Base-by-base conservation (phyloP, 805 yeast species). In the Ogataea siamensis region DNA sequence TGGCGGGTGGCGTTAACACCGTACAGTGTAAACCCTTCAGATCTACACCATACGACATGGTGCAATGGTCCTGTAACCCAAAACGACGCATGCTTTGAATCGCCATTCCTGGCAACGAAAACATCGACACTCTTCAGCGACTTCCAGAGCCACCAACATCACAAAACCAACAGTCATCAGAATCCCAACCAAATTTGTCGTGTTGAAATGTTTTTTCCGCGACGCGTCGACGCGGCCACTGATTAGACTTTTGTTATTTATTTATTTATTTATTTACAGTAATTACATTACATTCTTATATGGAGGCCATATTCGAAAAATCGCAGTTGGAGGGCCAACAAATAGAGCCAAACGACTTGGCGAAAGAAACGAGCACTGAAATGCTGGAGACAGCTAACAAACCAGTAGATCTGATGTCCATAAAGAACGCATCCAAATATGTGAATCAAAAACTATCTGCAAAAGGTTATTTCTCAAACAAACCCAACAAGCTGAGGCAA, bases 361-460 rank as follows among this genome's bases (percentile, higher is more conserved):
- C n/a, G n/a, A n/a, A n/a, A n/a, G n/a, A n/a, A n/a, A n/a, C n/a
- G n/a, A n/a, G n/a, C n/a, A n/a, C n/a, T n/a, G n/a, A 26, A 14
- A 13, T 11, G 27, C 18, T 21, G 13, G 28, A 26, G n/a, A 5
- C 7, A 13, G 7, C 10, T 13, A 15, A n/a, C 16, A 27, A 34
- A 5, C 23, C 46, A 10, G 29, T 28, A 7, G 53, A 50, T 24
- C 14, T 43, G 11, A 33, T 49, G 9, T 53, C 58, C 7, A 52
- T 55, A 11, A 40, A 43, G 14, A 54, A 49, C 34, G 60, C 58
- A 2, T 44, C 58, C 3, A 40, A 40, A 20, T 32, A 49, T 16
- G 43, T 58, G 7, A 58, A 58, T 30, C 55, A 51, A 11, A 55
- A 45, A 32, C 44, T 58, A 1, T 35, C 43, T 5, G 46, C 55